A percentile compares a stretch with the other conserved stretches of the same genome.
These are phyloP conservation scores for Nannizzia gypsea DNA, from an alignment of 2,329 filamentous ascomycete genomes.

Conservation along the genomic window DNA sequence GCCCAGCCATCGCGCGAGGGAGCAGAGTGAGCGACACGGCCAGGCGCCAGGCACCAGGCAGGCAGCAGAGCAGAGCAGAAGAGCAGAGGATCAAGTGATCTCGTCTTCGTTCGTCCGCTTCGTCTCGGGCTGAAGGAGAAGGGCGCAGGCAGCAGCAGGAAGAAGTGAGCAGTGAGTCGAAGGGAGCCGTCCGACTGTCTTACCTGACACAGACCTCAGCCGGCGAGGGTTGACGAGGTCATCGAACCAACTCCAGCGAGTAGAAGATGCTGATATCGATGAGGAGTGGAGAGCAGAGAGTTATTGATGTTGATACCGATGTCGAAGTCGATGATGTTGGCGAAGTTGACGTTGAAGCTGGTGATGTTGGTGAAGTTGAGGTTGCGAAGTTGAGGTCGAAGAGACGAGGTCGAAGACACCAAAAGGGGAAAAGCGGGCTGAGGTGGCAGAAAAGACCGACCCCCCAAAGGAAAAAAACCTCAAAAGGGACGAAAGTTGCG, in stretches of 20 bases:
- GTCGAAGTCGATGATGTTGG: neutral
- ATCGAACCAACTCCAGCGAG: neutral
- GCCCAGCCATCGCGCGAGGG: constrained; percentile 3
- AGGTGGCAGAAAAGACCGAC: neutral
- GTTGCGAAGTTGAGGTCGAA: neutral
- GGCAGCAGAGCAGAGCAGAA: neutral
- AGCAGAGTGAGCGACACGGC: neutral
- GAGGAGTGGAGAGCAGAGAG: neutral
- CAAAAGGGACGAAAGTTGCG: no score
- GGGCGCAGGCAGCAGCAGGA: neutral
- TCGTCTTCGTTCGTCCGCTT: neutral
- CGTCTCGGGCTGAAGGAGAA: neutral
- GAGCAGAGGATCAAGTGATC: neutral
- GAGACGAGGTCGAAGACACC: neutral
- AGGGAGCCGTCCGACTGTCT: neutral
- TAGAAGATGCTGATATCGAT: neutral
- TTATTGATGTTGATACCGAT: neutral
- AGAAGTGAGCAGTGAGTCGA: neutral
- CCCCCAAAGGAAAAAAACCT: no score
- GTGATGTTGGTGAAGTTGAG: neutral
- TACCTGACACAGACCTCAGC: neutral
- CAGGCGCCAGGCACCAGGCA: neutral
- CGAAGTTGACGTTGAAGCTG: neutral
- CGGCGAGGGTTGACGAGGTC: neutral
- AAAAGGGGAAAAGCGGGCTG: neutral